Evolutionary conservation across 352 stramenopile genomes (phyloP).

Genomic region (Peronosclerospora sorghi): DNA sequence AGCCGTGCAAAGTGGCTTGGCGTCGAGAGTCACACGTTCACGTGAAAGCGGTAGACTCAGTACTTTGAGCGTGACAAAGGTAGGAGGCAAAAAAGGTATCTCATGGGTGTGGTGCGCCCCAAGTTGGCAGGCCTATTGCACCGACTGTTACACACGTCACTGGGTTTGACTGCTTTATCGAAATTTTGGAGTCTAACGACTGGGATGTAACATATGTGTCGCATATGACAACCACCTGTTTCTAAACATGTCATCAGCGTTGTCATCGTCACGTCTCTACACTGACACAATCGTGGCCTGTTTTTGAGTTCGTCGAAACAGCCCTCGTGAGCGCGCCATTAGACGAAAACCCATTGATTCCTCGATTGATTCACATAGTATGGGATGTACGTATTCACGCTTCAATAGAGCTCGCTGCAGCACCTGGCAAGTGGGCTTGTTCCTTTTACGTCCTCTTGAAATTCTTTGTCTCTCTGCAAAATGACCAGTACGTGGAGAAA

Average conservation of each 20-base stretch:
- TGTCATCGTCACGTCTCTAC: slow-evolving; percentile 4
- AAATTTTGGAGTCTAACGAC: slow-evolving; percentile 6
- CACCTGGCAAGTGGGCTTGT: too few relatives aligned
- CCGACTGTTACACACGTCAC: slow-evolving; percentile 12
- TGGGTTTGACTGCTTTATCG: slow-evolving; percentile 13
- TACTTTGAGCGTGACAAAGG: too few relatives aligned
- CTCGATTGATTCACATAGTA: too few relatives aligned
- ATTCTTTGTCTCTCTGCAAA: too few relatives aligned
- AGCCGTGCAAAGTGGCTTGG: too few relatives aligned
- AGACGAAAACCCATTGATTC: too few relatives aligned
- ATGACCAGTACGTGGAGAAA: neutral
- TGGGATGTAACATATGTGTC: neutral
- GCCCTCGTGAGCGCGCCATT: too few relatives aligned
- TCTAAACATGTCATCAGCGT: slow-evolving; percentile 18
- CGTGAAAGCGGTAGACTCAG: too few relatives aligned
- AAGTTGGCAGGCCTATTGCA: too few relatives aligned
- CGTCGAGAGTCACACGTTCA: too few relatives aligned
- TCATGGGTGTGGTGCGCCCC: slow-evolving; percentile 1
- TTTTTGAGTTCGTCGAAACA: too few relatives aligned
- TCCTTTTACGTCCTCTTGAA: too few relatives aligned
- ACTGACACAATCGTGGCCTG: slow-evolving; percentile 12
- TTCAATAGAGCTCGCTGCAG: neutral
- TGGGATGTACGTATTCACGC: slow-evolving; percentile 6
- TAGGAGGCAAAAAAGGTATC: neutral
- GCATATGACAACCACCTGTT: slow-evolving; percentile 11